Base-by-base conservation (phyloP, 331 rosid genomes). In the Quercus lobata region DNA sequence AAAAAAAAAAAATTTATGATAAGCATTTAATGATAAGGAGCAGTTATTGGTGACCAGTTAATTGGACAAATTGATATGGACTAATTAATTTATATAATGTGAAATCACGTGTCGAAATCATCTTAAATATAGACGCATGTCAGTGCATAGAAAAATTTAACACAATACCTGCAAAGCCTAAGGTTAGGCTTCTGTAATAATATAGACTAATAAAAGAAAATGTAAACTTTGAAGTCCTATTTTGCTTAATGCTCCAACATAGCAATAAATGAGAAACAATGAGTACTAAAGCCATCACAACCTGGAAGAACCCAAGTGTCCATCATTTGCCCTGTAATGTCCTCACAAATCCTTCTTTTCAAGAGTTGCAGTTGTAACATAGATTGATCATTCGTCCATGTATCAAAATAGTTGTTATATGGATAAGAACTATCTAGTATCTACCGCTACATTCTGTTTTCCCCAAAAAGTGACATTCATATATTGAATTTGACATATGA, bases 381-480 rank as follows among this genome's bases (percentile, higher is more conserved):
- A 80, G 62, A 8, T 41, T 73, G 34, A 14, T 81, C 74, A 18
- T 77, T 84, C 30, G 29, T 41, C 85, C 85, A 77, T 18, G 44
- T 17, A 73, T 69, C 57, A 22, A 83, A 84, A 25, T 84, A 85
- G 2, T 58, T 21, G 37, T 77, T 21, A 2, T 83, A 27, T 6
- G 72, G 71, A 49, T 52, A 37, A 0, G 68, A 70, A 2, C 24
- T 32, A 0, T 69, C 55, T 24, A 6, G 4, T 32, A 0, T 69
- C 55, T 24, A 6, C 5, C 3, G 5, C 56, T 9, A 34, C 34
- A 1, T 76, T 61, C 24, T 3, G 27, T 56, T n/a, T 80, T 9
- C 1, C 72, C 88, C 85, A 81, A 11, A 56, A 81, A 12, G 87
- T 80, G 25, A 75, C 82, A 37, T 84, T 80, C 22, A 84, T 76